A percentile compares a stretch with the other conserved stretches of the same genome.
phyloP scores from a whole-genome alignment of 2,329 filamentous ascomycete species.

The Phyllachora maydis region DNA sequence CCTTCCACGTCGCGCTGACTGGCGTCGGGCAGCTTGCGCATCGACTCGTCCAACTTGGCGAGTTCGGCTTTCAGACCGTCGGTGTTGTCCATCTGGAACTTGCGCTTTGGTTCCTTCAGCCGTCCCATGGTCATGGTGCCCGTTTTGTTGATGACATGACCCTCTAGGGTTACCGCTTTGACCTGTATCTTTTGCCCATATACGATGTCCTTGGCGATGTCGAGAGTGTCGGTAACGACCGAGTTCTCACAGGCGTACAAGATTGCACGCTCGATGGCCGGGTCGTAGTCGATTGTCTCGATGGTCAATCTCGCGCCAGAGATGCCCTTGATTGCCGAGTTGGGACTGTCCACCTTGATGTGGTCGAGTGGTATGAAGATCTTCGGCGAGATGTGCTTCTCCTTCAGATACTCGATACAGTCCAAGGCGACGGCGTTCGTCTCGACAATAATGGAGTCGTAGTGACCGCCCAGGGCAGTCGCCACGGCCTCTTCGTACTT shows the following conservation, averaged over 20 bases:
- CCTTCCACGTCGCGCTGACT: conserved; percentile 60
- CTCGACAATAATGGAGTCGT: conserved; percentile 87
- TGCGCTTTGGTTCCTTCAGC: conserved; percentile 52
- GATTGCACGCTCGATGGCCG: conserved; percentile 74
- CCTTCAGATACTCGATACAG: conserved; percentile 85
- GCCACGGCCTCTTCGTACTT: conserved; percentile 89
- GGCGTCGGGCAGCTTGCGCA: conserved; percentile 59
- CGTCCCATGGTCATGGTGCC: conserved; percentile 93
- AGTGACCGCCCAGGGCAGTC: conserved; percentile 78
- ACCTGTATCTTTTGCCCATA: conserved; percentile 72
- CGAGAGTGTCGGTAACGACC: conserved; percentile 77
- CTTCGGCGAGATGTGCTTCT: conserved; percentile 69
- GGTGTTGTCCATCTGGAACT: conserved; percentile 80
- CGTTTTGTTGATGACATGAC: conserved; percentile 91
- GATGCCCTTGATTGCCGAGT: conserved; percentile 78
- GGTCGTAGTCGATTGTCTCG: conserved; percentile 88
- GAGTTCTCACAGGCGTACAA: conserved; percentile 88
- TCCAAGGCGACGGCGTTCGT: conserved; percentile 86
- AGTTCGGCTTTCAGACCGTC: conserved; percentile 63
- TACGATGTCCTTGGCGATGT: conserved; percentile 74
- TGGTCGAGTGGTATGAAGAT: conserved; percentile 95
- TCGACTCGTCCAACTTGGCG: conserved; percentile 56
- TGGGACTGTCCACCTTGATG: conserved; percentile 83
- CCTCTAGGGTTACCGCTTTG: conserved; percentile 86
- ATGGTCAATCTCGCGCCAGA: conserved; percentile 75